These are phyloP conservation scores for Cladosporium austrohemisphaericum DNA, from an alignment of 2,329 filamentous ascomycete species.

Conservation along the genomic window DNA sequence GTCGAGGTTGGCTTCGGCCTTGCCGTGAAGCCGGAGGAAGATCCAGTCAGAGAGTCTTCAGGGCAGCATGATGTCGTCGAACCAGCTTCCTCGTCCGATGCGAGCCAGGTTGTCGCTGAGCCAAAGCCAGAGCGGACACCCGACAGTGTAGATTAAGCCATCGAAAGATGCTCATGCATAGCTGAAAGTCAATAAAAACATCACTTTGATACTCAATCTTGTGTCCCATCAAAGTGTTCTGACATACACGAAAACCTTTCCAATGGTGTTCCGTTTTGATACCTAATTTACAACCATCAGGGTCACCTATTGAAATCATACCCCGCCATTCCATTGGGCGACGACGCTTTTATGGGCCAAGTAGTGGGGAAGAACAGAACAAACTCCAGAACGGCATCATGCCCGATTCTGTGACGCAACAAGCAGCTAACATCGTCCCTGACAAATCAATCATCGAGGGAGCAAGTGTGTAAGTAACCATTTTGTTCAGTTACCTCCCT, in stretches of 20 bases:
- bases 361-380: not conserved
- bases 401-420: too few species aligned
- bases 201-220: too few species aligned
- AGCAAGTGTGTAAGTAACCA: not conserved
- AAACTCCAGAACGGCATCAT: too few species aligned
- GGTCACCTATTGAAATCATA: too few species aligned
- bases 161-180: too few species aligned
- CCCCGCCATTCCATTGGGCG: too few species aligned
- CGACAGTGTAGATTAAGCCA: slow-evolving; percentile 5
- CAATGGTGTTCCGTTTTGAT: too few species aligned
- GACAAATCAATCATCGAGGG: not conserved
- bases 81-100: not conserved
- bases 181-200: too few species aligned
- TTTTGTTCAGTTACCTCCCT: not conserved
- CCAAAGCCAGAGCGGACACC: not conserved
- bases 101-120: not conserved
- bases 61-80: not conserved
- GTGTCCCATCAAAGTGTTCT: too few species aligned
- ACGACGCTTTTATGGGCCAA: too few species aligned
- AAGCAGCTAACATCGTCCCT: not conserved
- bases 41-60: not conserved
- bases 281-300: too few species aligned
- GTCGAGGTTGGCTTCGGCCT: not conserved
- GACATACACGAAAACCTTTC: too few species aligned
- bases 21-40: not conserved